A percentile compares a stretch with the other conserved stretches of the same genome.
Conservation (phyloP, 768 basidiomycete species). For the Termitomyces sp. region DNA sequence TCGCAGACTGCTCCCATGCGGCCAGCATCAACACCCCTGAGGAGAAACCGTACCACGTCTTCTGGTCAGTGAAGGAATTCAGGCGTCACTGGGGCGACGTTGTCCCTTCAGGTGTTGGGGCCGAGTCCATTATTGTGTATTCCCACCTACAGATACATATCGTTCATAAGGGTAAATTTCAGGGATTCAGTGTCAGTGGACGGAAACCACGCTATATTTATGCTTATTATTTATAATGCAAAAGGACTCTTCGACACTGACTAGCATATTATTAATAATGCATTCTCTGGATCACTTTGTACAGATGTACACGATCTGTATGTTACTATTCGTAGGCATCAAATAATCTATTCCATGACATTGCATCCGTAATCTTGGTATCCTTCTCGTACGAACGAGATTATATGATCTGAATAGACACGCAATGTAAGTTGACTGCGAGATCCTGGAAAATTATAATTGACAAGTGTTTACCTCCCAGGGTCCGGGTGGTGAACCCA, state of each 20-base stretch:
- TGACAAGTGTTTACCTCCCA: neutral
- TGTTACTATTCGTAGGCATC: neutral
- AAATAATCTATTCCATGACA: conserved; percentile 29
- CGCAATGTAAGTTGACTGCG: too few species aligned
- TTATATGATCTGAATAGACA: conserved; percentile 49
- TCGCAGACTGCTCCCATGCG: conserved; percentile 7
- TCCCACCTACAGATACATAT: neutral
- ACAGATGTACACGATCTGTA: neutral
- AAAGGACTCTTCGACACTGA: neutral
- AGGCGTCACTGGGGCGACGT: too few species aligned
- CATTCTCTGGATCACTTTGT: neutral
- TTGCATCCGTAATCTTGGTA: conserved; percentile 55
- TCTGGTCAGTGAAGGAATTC: conserved; percentile 40
- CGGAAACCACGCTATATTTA: neutral
- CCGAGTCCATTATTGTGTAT: too few species aligned
- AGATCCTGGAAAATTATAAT: too few species aligned
- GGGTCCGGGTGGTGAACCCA: neutral
- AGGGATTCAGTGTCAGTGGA: neutral
- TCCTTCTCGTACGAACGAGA: conserved; percentile 65
- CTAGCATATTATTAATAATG: neutral
- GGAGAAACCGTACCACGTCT: conserved; percentile 33
- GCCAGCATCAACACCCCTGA: conserved; percentile 19
- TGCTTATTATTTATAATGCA: neutral
- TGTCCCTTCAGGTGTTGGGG: neutral
- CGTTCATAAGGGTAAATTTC: neutral